Evolutionary conservation across 1,284 basidiomycete genomes (phyloP), one percentile per base, ranked within the genome.

Genomic region (Blastosporella zonata): DNA sequence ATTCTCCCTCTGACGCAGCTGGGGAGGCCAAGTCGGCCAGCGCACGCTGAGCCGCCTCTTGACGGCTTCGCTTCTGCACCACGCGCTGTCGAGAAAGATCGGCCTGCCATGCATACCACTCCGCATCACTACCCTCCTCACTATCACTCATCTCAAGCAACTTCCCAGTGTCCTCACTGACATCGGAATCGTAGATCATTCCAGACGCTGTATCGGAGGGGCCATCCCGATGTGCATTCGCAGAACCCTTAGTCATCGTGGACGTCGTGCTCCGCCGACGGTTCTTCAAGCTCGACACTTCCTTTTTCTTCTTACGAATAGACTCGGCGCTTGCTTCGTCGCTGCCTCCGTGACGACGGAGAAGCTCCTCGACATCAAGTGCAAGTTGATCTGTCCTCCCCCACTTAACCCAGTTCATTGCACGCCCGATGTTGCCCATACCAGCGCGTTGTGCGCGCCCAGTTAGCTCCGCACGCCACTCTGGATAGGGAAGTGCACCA

Each of bases 21-120:
- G 4, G 7, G 7, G 37, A 17, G 13, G 28, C 44, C 25, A n/a
- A n/a, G n/a, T 13, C 15, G 42, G 51, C 25, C 7, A 10, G 49
- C 50, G 34, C 52, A 52, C 27, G 20, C n/a, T 41, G 43, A 25
- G 47, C 50, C 29, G 12, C 10, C 22, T 43, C 33, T 23, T 46
- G 40, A 6, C 31, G 28, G 2, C 44, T 41, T 13, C 9, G 20
- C 34, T 54, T 51, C 34, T 50, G 34, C 17, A 56, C 52, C 21
- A 56, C 58, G 17, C 56, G 59, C 56, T 77, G 77, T 5, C 78
- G 69, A 31, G 69, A 64, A 23, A 81, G 55, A 59, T 80, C 81
- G 7, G 68, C 69, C 58, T 69, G 66, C 81, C 81, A 83, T 4
- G 71, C 73, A 5, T 78, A 71, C 81, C 81, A 83, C 53, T 83